Percentiles rank a stretch among this genome's conserved stretches.
These are phyloP conservation scores for Phytophthora meadii DNA, from an alignment of 352 stramenopile genomes.

Conservation along the genomic window DNA sequence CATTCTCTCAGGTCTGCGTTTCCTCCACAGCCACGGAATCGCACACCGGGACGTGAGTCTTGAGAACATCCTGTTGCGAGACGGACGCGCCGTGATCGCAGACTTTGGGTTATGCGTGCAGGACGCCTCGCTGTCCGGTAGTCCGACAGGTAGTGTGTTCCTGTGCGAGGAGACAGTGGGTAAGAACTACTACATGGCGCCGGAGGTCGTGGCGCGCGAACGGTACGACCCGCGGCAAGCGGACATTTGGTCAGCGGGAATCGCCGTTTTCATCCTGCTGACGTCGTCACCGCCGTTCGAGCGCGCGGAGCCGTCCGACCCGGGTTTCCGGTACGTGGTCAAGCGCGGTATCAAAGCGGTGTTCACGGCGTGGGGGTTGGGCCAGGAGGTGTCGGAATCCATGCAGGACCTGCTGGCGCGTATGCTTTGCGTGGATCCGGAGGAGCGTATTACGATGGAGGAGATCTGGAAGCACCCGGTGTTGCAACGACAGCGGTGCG, in stretches of 20 bases:
- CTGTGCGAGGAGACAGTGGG: constrained; percentile 73
- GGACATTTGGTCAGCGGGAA: constrained; percentile 93
- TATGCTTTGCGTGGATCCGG: constrained; percentile 75
- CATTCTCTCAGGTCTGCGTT: constrained; percentile 68
- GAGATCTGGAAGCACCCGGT: constrained; percentile 76
- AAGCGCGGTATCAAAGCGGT: constrained; percentile 79
- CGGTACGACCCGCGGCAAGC: constrained; percentile 93
- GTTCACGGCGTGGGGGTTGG: constrained; percentile 71
- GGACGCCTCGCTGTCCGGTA: constrained; percentile 32
- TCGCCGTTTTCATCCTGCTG: constrained; percentile 96
- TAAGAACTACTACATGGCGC: constrained; percentile 98
- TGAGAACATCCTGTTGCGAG: constrained; percentile 96
- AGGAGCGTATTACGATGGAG: constrained; percentile 59
- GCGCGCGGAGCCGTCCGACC: constrained; percentile 81
- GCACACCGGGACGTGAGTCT: constrained; percentile 96
- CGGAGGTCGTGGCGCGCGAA: constrained; percentile 87
- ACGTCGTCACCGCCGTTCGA: constrained; percentile 94
- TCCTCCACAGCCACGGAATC: constrained; percentile 75
- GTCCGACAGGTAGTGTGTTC: constrained; percentile 34
- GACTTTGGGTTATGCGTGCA: constrained; percentile 77
- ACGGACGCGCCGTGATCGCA: constrained; percentile 63
- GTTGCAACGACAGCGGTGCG: constrained; percentile 29
- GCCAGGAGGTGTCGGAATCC: constrained; percentile 44
- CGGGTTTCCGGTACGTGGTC: constrained; percentile 87
- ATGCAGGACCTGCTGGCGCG: constrained; percentile 78